These are phyloP conservation scores for Lactarius hengduanensis DNA, from an alignment of 768 basidiomycete genomes.

Conservation along the genomic window DNA sequence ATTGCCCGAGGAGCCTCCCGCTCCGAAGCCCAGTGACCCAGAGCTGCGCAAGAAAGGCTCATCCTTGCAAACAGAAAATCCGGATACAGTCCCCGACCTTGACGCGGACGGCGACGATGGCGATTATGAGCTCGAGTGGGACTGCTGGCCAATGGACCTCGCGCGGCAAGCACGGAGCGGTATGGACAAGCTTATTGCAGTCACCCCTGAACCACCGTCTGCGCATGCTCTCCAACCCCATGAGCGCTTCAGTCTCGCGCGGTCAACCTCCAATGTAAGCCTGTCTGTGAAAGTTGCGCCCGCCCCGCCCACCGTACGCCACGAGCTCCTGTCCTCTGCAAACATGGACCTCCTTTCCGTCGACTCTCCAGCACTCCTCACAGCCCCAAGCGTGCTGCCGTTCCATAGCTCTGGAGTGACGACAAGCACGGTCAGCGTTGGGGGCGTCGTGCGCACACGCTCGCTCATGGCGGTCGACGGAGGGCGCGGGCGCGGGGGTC, in stretches of 20 bases:
- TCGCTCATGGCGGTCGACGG: conserved; percentile 21
- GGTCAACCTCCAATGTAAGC: conserved; percentile 15
- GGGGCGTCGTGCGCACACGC: conserved; percentile 28
- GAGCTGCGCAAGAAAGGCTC: conserved; percentile 6
- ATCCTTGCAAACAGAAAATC: neutral
- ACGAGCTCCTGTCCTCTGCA: conserved; percentile 4
- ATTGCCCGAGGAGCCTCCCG: neutral
- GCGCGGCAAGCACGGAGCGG: conserved; percentile 20
- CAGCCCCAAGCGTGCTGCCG: conserved; percentile 25
- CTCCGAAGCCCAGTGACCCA: neutral
- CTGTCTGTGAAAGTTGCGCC: neutral
- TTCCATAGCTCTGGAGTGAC: conserved; percentile 26
- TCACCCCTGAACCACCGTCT: neutral
- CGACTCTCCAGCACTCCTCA: conserved; percentile 26
- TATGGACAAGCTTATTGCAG: neutral
- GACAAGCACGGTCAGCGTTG: conserved; percentile 28
- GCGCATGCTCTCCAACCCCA: neutral
- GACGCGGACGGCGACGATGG: conserved; percentile 18
- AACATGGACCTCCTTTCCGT: conserved; percentile 21
- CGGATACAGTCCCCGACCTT: neutral
- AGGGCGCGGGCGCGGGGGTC: conserved; percentile 27
- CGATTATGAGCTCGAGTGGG: conserved; percentile 33
- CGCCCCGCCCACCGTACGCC: conserved; percentile 1
- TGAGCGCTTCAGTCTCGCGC: neutral
- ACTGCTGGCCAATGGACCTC: conserved; percentile 31